phyloP scores from a whole-genome alignment of 176 grass and related monocot species.

The Hordeum marinum region DNA sequence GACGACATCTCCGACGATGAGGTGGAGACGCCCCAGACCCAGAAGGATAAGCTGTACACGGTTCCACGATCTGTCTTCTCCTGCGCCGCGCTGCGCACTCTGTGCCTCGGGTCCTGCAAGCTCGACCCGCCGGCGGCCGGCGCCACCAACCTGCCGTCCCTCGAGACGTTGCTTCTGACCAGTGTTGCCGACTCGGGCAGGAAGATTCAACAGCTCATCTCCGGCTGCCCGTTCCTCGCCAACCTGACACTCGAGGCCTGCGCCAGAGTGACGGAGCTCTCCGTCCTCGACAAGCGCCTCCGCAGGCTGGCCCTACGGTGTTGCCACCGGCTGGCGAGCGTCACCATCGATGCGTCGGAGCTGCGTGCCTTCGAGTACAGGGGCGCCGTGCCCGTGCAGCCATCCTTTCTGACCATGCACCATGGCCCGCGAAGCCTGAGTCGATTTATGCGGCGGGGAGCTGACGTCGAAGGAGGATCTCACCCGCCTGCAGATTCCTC shows the following conservation, averaged over 20 bases:
- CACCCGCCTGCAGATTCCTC: background rate
- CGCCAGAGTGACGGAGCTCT: background rate
- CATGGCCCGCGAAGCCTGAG: background rate
- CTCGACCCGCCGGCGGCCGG: background rate
- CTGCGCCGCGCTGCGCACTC: background rate
- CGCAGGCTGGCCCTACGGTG: background rate
- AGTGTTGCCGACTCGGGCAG: background rate
- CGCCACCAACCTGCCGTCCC: background rate
- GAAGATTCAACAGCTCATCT: background rate
- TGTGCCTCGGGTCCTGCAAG: background rate
- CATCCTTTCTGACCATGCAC: background rate
- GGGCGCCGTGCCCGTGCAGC: background rate
- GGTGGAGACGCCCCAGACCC: too few relatives aligned
- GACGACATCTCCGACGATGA: background rate
- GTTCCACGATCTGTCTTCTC: background rate
- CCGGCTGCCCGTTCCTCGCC: background rate
- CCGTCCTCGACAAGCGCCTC: background rate
- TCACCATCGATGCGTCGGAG: background rate
- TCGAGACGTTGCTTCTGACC: background rate
- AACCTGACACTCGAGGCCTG: slow-evolving; percentile 22
- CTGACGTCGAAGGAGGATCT: background rate
- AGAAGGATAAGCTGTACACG: background rate
- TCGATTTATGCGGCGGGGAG: slow-evolving; percentile 8
- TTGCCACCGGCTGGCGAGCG: background rate
- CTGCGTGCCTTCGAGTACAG: slow-evolving; percentile 19